Evolutionary conservation across 495 filamentous ascomycete genomes (phyloP), one percentile per base, ranked within the genome.

Genomic region (Terfezia claveryi): DNA sequence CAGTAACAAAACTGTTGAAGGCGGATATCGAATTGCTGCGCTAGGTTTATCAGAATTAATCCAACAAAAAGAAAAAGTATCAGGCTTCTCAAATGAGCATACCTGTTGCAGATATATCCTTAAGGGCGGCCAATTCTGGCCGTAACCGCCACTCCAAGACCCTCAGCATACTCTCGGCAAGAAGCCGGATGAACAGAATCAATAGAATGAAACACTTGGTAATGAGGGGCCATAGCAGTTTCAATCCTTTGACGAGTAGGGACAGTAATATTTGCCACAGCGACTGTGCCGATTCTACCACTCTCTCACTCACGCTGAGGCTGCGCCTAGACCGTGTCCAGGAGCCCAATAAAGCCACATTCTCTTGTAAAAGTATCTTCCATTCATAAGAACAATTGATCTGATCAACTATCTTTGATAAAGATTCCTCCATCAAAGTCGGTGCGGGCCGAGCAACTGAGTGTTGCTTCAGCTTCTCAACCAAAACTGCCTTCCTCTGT

Each of bases 1-100:
- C 87, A 96, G 66, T 96, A 99, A 68, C 91, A 96, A 67, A 96
- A 96, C 63, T 99, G 91, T 65, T 95, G 88, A 16, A 99, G 75
- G 4, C 91, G 84, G 61, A 99, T 95, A 68, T 99, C 91, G 37
- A 96, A 81, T 66, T 99, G 91, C 65, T 96, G 91, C n/a, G 91
- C 92, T 65, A 23, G 23, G 23, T 46, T 54, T 32, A 54, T 55
- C 36, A 59, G 54, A 55, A 37, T 9, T 17, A 52, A 10, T 10
- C 38, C 36, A 46, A 17, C 27, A 23, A 52, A 23, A 12, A 32
- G 38, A 49, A 36, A 52, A 20, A 38, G n/a, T 52, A 49, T 7
- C 20, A n/a, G 44, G 4, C 44, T 49, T 7, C 54, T 12, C 52
- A 54, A 4, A 52, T 41, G 23, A 54, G 54, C 59, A 58, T 51